Base-by-base conservation (phyloP, 2,329 filamentous ascomycete genomes). In the Xylariaceae sp. region DNA sequence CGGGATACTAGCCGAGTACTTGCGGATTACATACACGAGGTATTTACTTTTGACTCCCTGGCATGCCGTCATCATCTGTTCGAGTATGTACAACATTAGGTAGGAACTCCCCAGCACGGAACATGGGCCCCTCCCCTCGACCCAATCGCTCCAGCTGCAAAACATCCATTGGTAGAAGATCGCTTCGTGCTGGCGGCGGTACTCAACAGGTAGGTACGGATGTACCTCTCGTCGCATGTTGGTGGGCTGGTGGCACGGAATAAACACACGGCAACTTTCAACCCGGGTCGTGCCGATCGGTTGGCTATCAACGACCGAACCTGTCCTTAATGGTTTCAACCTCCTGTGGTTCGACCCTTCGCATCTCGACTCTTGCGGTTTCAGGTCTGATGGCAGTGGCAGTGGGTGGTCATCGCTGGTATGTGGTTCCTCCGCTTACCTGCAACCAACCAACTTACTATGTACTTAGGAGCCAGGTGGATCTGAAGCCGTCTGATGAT, bases 161-260 rank as follows among this genome's bases (percentile, higher is more conserved):
- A 60, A 60, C 60, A 62, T 62, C 54, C 60, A 62, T 60, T 51
- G 18, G 34, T 54, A 53, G 23, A 51, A 34, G 23, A 51, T 10
- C 30, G 5, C 42, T 45, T 11, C 13, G 13, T 45, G 9, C 5
- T 45, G 42, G n/a, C 42, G 13, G 42, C n/a, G 42, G 37, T 39
- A 39, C 37, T 39, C 37, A 39, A 13, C 37, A 23, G 23, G 23
- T 23, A 23, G 3, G 23, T 23, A 23, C 23, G 23, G 3, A 23
- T 23, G 23, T 23, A 23, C 23, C 23, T 23, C 23, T 23, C 3
- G 23, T 23, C 23, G 23, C 23, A 23, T 23, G 23, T 23, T 23
- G 5, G 23, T 23, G 23, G 23, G 23, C 23, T 23, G 23, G 23
- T 23, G 23, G 23, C 23, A 3, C 23, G 23, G 23, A 23, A 23